These are phyloP conservation scores for Pseudonectria buxi DNA, from an alignment of 2,329 filamentous ascomycete species.

Conservation along the genomic window DNA sequence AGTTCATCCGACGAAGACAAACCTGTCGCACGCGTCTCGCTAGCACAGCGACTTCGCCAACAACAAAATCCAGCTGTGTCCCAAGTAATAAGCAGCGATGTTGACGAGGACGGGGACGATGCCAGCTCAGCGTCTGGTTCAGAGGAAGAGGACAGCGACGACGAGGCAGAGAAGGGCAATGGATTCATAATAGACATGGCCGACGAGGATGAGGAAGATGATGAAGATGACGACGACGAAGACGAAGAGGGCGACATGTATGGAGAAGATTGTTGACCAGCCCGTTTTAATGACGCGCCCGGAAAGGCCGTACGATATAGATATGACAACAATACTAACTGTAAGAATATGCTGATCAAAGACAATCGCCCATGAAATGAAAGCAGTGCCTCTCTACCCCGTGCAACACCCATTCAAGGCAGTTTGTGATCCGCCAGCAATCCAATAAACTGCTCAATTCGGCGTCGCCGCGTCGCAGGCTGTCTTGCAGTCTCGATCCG, in stretches of 20 bases:
- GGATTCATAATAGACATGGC: slow-evolving; percentile 28
- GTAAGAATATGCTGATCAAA: background rate
- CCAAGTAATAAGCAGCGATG: slow-evolving; percentile 3
- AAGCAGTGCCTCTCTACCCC: too few relatives aligned
- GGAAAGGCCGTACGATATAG: too few relatives aligned
- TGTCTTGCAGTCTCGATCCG: slow-evolving; percentile 37
- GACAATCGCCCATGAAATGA: too few relatives aligned
- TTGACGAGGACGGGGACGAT: slow-evolving; percentile 12
- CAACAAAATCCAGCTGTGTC: background rate
- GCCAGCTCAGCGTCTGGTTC: background rate
- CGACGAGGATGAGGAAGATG: slow-evolving; percentile 25
- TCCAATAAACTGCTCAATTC: slow-evolving; percentile 36
- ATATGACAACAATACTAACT: too few relatives aligned
- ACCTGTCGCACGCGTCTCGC: slow-evolving; percentile 7
- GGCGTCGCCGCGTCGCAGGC: slow-evolving; percentile 27
- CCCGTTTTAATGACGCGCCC: too few relatives aligned
- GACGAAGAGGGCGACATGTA: slow-evolving; percentile 4
- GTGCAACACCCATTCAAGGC: slow-evolving; percentile 19
- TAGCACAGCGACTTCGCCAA: slow-evolving; percentile 12
- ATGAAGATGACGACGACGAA: slow-evolving; percentile 12
- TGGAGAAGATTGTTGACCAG: background rate
- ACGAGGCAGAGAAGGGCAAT: slow-evolving; percentile 13
- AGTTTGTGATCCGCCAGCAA: slow-evolving; percentile 26
- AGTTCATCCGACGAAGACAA: slow-evolving; percentile 9
- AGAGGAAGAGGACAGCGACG: slow-evolving; percentile 12